These are phyloP conservation scores for carrot (Daucus carota) DNA, from an alignment of 129 eudicot species.

Conservation along the genomic window DH1_v3.0 NC_030383.2:15256501-15257000, in stretches of 20 bases:
- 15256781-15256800: conserved; percentile 66
- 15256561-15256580: conserved; percentile 59
- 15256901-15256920: conserved; percentile 43
- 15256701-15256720: conserved; percentile 71
- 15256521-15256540: conserved; percentile 56
- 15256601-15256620: conserved; percentile 50
- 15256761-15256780: conserved; percentile 66
- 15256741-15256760: conserved; percentile 53
- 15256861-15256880: conserved; percentile 51
- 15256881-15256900: conserved; percentile 36
- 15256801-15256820: conserved; percentile 68
- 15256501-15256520: conserved; percentile 41
- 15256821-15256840: conserved; percentile 76
- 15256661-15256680: conserved; percentile 37
- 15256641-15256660: conserved; percentile 45
- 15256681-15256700: conserved; percentile 52
- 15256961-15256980: conserved; percentile 40
- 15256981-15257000: conserved; percentile 38
- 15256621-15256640: conserved; percentile 39
- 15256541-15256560: conserved; percentile 48
- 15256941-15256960: conserved; percentile 39
- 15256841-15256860: conserved; percentile 69
- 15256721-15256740: conserved; percentile 66
- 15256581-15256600: conserved; percentile 61
- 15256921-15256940: conserved; percentile 39